Percentiles rank a stretch among this genome's conserved stretches.
Conservation (phyloP, 2,329 filamentous ascomycete genomes). For the Clathrospora elynae region DNA sequence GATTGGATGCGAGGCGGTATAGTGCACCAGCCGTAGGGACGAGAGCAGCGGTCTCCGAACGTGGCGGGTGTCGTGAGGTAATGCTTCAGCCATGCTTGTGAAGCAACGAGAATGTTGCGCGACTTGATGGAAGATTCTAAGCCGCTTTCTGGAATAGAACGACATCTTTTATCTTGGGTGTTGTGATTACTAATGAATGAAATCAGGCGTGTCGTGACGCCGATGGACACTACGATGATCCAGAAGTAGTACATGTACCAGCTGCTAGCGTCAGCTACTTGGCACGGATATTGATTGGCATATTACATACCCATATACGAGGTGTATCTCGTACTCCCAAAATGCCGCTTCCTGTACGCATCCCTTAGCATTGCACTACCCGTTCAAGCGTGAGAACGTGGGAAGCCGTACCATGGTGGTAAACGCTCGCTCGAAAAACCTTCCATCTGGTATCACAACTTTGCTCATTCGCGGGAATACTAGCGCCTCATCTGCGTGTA, state of each 20-base stretch:
- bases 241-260: conserved; percentile 44
- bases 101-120: conserved; percentile 3
- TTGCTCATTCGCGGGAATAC: conserved; percentile 21
- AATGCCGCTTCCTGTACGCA: conserved; percentile 32
- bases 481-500: conserved; percentile 30
- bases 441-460: conserved; percentile 28
- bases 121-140: neutral
- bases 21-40: conserved; percentile 51
- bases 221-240: conserved; percentile 33
- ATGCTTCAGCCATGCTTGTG: conserved; percentile 27
- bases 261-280: conserved; percentile 13
- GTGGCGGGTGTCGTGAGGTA: conserved; percentile 53
- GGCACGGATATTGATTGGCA: neutral
- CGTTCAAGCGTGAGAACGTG: neutral
- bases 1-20: conserved; percentile 57
- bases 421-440: conserved; percentile 34
- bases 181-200: conserved; percentile 19
- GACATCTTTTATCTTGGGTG: conserved; percentile 12
- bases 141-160: conserved; percentile 2
- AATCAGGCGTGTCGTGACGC: conserved; percentile 29
- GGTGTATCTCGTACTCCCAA: conserved; percentile 38
- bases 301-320: conserved; percentile 33
- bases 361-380: conserved; percentile 2
- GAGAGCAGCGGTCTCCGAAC: conserved; percentile 51
- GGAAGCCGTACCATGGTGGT: conserved; percentile 34